Base-by-base conservation (phyloP, 176 grass and related monocot genomes). In the Aegilops speltoides region DNA sequence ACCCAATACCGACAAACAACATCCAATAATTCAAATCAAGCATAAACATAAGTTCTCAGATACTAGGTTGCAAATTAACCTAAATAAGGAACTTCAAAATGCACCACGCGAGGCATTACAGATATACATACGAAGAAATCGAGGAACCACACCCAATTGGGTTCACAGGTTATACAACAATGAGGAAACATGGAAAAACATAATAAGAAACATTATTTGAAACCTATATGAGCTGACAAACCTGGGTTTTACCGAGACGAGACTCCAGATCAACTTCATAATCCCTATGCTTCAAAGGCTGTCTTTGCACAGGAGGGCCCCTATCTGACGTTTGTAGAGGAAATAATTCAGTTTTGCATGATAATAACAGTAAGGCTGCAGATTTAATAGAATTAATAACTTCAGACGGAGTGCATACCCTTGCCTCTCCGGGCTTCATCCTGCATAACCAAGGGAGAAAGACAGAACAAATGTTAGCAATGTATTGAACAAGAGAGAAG, bases 251-350 rank as follows among this genome's bases (percentile, higher is more conserved):
- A 37, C 97, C 97, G n/a, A 99, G 89, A 78, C 97, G 94, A 67
- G 94, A 96, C 80, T 99, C 94, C 56, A 96, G 97, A 75, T 99
- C 97, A 79, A 99, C 93, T 82, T 99, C 97, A 93, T 96, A 99
- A 86, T 99, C 94, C 81, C 97, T 92, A 75, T 96, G 97, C 81
- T 99, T 96, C 87, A 99, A 85, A 52, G 94, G 97, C 77, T 99
- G 89, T 79, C 97, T 94, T 91, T 99, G 97, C 64, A 96, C 92
- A 78, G 90, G 90, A 88, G 94, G 94, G 41, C 66, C 93, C 85
- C 90, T 98, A 2, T 90, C 97, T 99, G 62, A 22, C 22, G 63
- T 85, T 17, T 17, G 84, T 67, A 89, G 16, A 64, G 4, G 20
- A 64, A 64, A 45, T 1, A 85, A 25, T 14, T 31, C 28, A 41